These are phyloP conservation scores for Phytophthora pseudosyringae DNA, from an alignment of 352 stramenopile species.

Conservation along the genomic window DNA sequence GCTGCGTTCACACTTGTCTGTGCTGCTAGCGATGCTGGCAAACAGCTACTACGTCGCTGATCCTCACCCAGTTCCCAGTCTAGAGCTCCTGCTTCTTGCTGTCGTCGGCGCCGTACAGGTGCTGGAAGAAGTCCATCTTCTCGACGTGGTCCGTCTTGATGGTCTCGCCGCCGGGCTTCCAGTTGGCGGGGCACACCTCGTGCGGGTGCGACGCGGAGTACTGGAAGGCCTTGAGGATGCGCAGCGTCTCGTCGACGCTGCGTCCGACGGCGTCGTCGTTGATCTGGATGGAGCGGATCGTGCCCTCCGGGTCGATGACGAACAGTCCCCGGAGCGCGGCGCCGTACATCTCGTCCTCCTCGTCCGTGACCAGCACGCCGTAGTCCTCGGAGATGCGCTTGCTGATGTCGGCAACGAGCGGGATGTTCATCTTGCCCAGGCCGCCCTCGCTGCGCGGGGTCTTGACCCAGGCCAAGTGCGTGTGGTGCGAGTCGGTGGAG, in stretches of 20 bases:
- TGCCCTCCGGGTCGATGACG: slow-evolving; percentile 86
- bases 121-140: slow-evolving; percentile 87
- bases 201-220: slow-evolving; percentile 73
- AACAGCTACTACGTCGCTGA: background rate
- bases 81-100: slow-evolving; percentile 64
- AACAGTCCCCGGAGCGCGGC: slow-evolving; percentile 80
- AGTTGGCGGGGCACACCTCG: slow-evolving; percentile 90
- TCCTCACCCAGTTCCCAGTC: background rate
- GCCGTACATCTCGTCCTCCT: slow-evolving; percentile 82
- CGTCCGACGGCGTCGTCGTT: slow-evolving; percentile 85
- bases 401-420: slow-evolving; percentile 80
- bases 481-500: slow-evolving; percentile 88
- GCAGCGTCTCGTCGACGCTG: slow-evolving; percentile 84
- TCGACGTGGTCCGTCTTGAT: slow-evolving; percentile 88
- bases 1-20: background rate
- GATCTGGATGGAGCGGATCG: slow-evolving; percentile 86
- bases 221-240: slow-evolving; percentile 88
- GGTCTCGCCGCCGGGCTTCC: slow-evolving; percentile 81
- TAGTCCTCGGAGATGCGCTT: slow-evolving; percentile 89
- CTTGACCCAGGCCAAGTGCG: slow-evolving; percentile 85
- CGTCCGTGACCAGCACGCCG: slow-evolving; percentile 83
- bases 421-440: slow-evolving; percentile 86
- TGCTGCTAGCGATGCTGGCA: background rate
- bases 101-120: slow-evolving; percentile 75
- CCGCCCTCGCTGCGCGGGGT: slow-evolving; percentile 80